Evolutionary conservation across 441 rosid genomes (phyloP).

Genomic region (Euphorbia corollata): DNA sequence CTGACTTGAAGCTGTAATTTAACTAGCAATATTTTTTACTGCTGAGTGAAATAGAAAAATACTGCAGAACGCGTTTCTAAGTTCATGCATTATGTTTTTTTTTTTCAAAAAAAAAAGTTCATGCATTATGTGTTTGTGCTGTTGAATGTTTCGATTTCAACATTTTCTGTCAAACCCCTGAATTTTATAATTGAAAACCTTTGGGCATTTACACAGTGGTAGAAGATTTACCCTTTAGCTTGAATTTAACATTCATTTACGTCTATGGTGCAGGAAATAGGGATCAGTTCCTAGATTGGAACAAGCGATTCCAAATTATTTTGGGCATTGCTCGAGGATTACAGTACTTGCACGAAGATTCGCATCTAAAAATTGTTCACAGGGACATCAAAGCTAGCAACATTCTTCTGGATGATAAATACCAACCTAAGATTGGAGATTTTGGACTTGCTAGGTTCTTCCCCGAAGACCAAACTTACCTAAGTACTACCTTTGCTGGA

Average conservation of each 20-base stretch:
- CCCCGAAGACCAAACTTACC: conserved; percentile 63
- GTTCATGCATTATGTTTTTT: too few species aligned
- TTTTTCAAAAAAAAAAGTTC: too few species aligned
- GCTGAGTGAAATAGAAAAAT: not conserved
- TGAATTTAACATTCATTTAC: not conserved
- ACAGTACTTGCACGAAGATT: conserved; percentile 62
- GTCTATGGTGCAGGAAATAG: conserved; percentile 30
- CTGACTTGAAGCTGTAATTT: too few species aligned
- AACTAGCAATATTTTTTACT: not conserved
- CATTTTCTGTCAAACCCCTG: not conserved
- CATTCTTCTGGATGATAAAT: conserved; percentile 61
- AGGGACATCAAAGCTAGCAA: conserved; percentile 73
- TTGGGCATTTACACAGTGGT: not conserved
- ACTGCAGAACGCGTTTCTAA: not conserved
- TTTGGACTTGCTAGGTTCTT: conserved; percentile 65
- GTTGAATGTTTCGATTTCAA: not conserved
- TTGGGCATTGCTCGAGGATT: conserved; percentile 55
- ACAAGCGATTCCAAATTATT: conserved; percentile 45
- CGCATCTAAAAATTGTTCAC: conserved; percentile 49
- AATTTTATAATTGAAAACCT: not conserved
- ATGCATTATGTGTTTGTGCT: not conserved
- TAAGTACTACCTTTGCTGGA: conserved; percentile 67
- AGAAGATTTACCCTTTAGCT: not conserved
- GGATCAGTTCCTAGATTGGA: conserved; percentile 39
- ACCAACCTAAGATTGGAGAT: conserved; percentile 55